Conservation (phyloP, 345 rosid species). For the Brassica nigra region DNA sequence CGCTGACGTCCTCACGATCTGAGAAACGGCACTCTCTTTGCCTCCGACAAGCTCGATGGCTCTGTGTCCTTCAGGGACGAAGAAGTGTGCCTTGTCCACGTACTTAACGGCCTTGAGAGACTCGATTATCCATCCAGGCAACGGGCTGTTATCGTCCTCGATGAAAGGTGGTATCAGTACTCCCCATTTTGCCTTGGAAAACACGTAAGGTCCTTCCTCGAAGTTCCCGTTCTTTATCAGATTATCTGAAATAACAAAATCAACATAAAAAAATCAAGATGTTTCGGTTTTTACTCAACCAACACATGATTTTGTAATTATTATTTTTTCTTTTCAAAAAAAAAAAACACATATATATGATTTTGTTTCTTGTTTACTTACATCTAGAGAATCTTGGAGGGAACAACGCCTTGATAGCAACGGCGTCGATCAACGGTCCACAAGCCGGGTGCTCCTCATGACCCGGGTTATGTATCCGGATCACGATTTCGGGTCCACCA, state of each 20-base stretch:
- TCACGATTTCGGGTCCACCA: conserved; percentile 41
- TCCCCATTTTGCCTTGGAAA: conserved; percentile 57
- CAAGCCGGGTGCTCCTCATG: conserved; percentile 74
- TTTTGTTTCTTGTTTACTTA: conserved; percentile 22
- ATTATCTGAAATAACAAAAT: conserved; percentile 42
- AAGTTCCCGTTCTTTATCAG: conserved; percentile 70
- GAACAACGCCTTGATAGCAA: conserved; percentile 55
- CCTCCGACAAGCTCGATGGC: conserved; percentile 77
- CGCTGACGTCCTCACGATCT: conserved; percentile 47
- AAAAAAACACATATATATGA: not conserved
- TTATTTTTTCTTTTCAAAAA: too few species aligned
- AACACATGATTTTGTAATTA: not conserved
- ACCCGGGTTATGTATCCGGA: conserved; percentile 77
- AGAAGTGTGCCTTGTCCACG: conserved; percentile 59
- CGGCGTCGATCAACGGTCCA: conserved; percentile 76
- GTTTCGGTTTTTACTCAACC: not conserved
- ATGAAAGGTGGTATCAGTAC: conserved; percentile 69
- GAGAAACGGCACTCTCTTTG: conserved; percentile 74
- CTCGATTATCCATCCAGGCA: conserved; percentile 82
- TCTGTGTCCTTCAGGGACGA: conserved; percentile 55
- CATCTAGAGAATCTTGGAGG: conserved; percentile 52
- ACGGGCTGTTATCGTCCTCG: conserved; percentile 67
- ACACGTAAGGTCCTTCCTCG: conserved; percentile 73
- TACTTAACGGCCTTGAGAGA: conserved; percentile 82
- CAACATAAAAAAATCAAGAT: not conserved